Base-by-base conservation (phyloP, 31 red algal genomes). In the Endocladia muricata region DNA sequence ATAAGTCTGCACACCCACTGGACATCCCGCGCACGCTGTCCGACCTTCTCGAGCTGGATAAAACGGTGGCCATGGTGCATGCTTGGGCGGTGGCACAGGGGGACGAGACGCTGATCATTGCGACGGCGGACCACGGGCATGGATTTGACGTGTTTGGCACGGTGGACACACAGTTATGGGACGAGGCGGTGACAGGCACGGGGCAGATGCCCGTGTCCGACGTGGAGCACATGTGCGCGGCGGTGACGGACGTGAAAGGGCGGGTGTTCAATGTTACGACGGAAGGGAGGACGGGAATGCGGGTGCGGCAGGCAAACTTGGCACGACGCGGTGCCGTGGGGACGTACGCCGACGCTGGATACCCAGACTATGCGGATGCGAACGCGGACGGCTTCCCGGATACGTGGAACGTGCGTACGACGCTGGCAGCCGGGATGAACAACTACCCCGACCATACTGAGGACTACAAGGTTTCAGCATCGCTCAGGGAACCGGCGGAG, bases 91-190 rank as follows among this genome's bases (percentile, higher is more conserved):
- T 73, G 78, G 63, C 41, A 7, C 26, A 82, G 33, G 85, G 85
- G 13, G 85, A 88, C 37, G 77, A 88, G 61, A 81, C 85, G 5
- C 75, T 88, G 26, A 61, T 88, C 32, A 47, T 88, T 22, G 77
- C 37, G 3, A 88, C 85, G 26, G 85, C 85, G n/a, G 85, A 88
- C 49, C 85, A 81, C 41, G 85, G 59, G n/a, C 85, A 88, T 70
- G 85, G 85, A 35, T 88, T 57, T 56, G 85, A 88, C 68, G 85
- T 88, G 2, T 81, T 74, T 75, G 85, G 85, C 31, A 82, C 85
- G 3, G 76, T 81, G 19, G 77, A 88, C 36, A 81, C 64, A n/a
- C 67, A 88, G 25, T 33, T 82, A 42, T 88, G 77, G 78, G 34
- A 79, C 41, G 69, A 88, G 17, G 77, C 76, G 19, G 82, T 86